Percentiles rank a stretch among this genome's conserved stretches.
phyloP scores from a whole-genome alignment of 1,284 basidiomycete species.

The Austroboletus olivaceoglutinosus region DNA sequence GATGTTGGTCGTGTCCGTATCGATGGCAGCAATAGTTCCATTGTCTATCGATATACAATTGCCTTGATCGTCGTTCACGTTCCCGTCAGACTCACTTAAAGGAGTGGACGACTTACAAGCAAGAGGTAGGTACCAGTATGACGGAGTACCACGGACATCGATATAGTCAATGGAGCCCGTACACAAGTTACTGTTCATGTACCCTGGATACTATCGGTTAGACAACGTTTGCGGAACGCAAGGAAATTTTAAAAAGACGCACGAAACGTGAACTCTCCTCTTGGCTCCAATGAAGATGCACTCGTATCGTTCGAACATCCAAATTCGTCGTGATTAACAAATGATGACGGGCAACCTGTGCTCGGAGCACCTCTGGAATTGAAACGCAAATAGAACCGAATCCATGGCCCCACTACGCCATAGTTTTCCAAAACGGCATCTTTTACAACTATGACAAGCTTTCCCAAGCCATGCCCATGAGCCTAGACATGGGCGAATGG shows the following conservation, averaged over 20 bases:
- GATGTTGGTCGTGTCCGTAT: conserved; percentile 45
- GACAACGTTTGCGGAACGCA: conserved; percentile 7
- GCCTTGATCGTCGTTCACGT: conserved; percentile 15
- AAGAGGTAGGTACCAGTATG: conserved; percentile 32
- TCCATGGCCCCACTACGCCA: conserved; percentile 39
- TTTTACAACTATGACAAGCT: conserved; percentile 29
- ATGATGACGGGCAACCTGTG: not conserved
- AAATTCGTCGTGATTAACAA: not conserved
- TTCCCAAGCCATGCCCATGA: conserved; percentile 29
- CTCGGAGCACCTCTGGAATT: conserved; percentile 38
- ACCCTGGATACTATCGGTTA: conserved; percentile 30
- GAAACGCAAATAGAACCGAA: conserved; percentile 37
- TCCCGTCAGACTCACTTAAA: not conserved
- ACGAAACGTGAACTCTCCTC: conserved; percentile 30
- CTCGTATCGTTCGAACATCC: conserved; percentile 29
- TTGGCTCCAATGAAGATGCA: conserved; percentile 26
- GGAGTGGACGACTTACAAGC: conserved; percentile 15
- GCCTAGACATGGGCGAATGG: conserved; percentile 24
- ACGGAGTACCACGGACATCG: conserved; percentile 25
- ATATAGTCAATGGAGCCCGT: conserved; percentile 40
- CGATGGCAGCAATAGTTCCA: conserved; percentile 35
- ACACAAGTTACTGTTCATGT: conserved; percentile 39
- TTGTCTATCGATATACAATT: conserved; percentile 20
- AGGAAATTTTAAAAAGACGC: not conserved
- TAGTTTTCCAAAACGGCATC: conserved; percentile 46